Base-by-base conservation (phyloP, 148 eudicot species). In the Nepenthes gracilis region DNA sequence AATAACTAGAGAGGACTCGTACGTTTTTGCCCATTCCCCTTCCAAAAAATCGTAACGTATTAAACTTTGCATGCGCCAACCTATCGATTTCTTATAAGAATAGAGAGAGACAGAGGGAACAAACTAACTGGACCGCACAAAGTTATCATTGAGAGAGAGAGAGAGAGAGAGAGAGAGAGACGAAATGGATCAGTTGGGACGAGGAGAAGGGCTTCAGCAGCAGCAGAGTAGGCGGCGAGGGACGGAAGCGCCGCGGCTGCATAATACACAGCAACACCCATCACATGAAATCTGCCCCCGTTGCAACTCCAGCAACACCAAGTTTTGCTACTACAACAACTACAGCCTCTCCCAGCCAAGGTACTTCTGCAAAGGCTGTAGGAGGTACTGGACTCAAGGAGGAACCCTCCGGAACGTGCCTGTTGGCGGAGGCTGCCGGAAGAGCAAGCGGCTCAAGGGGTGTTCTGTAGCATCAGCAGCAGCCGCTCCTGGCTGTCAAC, bases 341-440 rank as follows among this genome's bases (percentile, higher is more conserved):
- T 78, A 78, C 67, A 74, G 78, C 34, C 60, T 74, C 4, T 60
- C 82, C 2, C 82, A 78, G 6, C 82, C 82, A 35, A 70, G 90
- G 36, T 85, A 81, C 62, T 84, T 84, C 36, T 84, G 90, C 67
- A 84, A 84, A 58, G 86, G 80, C 7, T 84, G 90, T 48, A 84
- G 81, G 70, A 72, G 90, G 70, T 84, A 84, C 49, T 84, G 90
- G 90, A 84, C 90, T 13, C 66, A 83, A 15, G 90, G 90, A 0
- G 90, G 90, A 1, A 84, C 90, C 61, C 67, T 84, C 0, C 64
- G 89, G 23, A 84, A 72, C 55, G 89, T 84, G 40, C 89, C 89
- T 0, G 85, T 84, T 2, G 81, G 81, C 1, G 81, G 81, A 12
- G 78, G 78, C 15, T 70, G 86, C 33, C 59, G 90, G 69, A 84